Evolutionary conservation across 2,329 filamentous ascomycete genomes (phyloP).

Genomic region (Aspergillus cejpii): DNA sequence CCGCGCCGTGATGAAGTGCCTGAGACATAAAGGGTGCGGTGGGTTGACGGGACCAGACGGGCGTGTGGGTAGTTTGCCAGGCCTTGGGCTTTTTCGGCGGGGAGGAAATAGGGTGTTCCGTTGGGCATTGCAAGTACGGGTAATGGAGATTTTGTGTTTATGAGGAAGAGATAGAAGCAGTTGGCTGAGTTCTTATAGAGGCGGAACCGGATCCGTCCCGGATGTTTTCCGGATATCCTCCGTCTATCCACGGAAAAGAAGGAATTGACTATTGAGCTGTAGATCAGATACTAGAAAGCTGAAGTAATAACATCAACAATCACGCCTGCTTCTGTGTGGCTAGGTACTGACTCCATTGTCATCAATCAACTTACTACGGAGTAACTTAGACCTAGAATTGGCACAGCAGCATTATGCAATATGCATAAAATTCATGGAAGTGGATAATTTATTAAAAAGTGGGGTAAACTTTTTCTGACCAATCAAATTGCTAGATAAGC

Average conservation of each 20-base stretch:
- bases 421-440: too few species aligned
- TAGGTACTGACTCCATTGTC: too few species aligned
- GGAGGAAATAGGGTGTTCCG: constrained; percentile 29
- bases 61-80: constrained; percentile 35
- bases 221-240: not conserved
- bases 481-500: not conserved
- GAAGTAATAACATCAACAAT: too few species aligned
- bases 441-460: too few species aligned
- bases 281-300: too few species aligned
- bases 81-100: constrained; percentile 27
- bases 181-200: not conserved
- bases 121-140: constrained; percentile 17
- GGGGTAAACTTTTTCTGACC: not conserved
- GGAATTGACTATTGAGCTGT: too few species aligned
- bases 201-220: not conserved
- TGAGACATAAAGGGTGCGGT: constrained; percentile 39
- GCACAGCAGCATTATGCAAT: too few species aligned
- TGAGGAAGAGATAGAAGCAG: not conserved
- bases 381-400: too few species aligned
- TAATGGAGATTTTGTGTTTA: not conserved
- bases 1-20: constrained; percentile 36
- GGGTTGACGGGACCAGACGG: constrained; percentile 26
- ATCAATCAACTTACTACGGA: too few species aligned
- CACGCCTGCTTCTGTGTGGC: too few species aligned
- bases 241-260: not conserved